Evolutionary conservation across 2,329 filamentous ascomycete genomes (phyloP), one percentile per base, ranked within the genome.

Genomic region (Alternaria consortialis): DNA sequence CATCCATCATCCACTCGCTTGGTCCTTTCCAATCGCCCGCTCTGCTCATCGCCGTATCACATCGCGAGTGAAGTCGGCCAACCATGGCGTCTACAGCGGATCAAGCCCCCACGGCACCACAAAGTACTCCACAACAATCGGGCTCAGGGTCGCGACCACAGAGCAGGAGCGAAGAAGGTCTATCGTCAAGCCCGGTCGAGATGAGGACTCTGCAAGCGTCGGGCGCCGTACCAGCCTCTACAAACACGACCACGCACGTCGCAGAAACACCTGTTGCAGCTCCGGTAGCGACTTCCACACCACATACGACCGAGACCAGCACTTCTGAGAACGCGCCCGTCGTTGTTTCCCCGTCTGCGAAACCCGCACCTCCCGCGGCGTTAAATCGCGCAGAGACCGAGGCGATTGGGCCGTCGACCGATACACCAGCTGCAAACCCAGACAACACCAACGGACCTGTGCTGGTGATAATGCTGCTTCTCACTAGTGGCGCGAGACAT

Each of bases 401-500:
- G 71, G 80, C 80, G 50, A 81, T 83, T 56, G 82, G 81, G n/a
- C 81, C 82, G 17, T 81, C 81, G 8, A 80, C 80, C 65, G 81
- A 84, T 46, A 75, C 73, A 2, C 79, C 80, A 7, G 76, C 76
- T 9, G 71, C 74, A 9, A 77, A 80, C 56, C 76, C 79, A 52
- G 74, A 80, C 57, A 74, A 73, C 48, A 67, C 74, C 25, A 76
- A 76, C 58, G 77, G 80, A 5, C 80, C 81, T 3, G 77, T 80
- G 7, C 88, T 92, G 75, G 86, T 87, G 64, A 96, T 98, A 68
- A 96, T 92, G 53, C 84, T 98, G 37, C 86, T 97, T 37, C 85
- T 97, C 58, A 92, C 90, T 0, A 93, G 86, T 1, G 94, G 94
- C 43, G 90, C 91, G 37, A 86, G 93, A 64, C 93, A 97, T 79